Evolutionary conservation across 2,329 filamentous ascomycete species (phyloP), one percentile per base, ranked within the genome.

Genomic region (Fusarium cicatricum): DNA sequence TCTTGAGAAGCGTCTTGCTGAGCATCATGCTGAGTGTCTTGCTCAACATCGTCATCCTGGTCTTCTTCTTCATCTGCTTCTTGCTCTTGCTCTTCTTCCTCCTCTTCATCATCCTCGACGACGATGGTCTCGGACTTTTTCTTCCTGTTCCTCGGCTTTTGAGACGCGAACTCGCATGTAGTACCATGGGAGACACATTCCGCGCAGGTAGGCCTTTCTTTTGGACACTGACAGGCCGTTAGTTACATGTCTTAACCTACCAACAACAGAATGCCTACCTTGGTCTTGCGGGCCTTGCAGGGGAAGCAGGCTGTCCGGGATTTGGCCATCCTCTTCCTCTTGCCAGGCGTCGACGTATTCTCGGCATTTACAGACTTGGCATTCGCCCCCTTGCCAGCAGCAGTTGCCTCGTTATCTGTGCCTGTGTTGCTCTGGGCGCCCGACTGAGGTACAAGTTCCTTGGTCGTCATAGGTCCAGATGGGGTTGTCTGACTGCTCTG

Each of bases 91-190:
- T 58, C 51, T 8, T 60, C 58, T 11, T 59, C 62, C 1, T 55
- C 58, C 3, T 60, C 61, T 1, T 61, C 58, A 7, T 51, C 52
- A 3, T 61, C 34, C 14, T 49, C 46, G 14, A 62, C 29, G n/a
- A 57, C 40, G 11, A 61, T 43, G 11, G 47, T 23, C 14, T 60
- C 59, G 5, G 49, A 60, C 6, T 60, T 23, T 23, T 63, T 64
- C 43, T 67, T 70, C 29, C 23, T 63, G 23, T 66, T 68, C 42
- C 64, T 68, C 15, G 49, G 64, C 33, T 69, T 74, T 11, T 69
- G 66, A n/a, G 70, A 61, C 17, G 77, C 70, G 58, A 80, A 82
- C 41, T 76, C 68, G 55, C 79, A 82, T 8, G 58, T 54, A 5
- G 67, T 51, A 1, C 71, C 71, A 5, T 64, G 52, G 7, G 64